Conservation (phyloP, 83 land plant species). For the Thuja plicata region DNA sequence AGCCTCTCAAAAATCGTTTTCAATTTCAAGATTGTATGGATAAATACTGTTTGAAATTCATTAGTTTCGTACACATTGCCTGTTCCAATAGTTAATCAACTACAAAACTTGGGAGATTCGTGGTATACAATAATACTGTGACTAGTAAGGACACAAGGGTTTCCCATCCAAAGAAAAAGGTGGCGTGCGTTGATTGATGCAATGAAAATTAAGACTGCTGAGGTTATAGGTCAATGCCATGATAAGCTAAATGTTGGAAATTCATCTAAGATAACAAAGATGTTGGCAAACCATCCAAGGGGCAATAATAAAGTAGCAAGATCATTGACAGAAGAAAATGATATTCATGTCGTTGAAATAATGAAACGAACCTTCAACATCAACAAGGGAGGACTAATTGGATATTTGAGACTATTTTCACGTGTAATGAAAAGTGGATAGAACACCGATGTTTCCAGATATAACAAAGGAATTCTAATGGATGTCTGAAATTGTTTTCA, state of each 20-base stretch:
- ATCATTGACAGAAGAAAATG: neutral
- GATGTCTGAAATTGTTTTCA: neutral
- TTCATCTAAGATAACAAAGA: neutral
- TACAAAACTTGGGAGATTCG: neutral
- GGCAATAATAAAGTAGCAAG: neutral
- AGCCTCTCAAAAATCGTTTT: neutral
- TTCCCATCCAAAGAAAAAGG: no score
- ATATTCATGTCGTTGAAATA: neutral
- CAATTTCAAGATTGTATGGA: neutral
- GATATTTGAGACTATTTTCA: neutral
- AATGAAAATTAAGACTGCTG: neutral
- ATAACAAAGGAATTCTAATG: neutral
- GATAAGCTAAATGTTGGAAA: neutral
- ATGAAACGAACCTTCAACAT: neutral
- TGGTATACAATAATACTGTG: neutral
- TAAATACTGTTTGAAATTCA: neutral
- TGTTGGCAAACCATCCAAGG: neutral
- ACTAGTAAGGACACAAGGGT: neutral
- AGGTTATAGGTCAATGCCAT: neutral
- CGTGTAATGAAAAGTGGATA: neutral
- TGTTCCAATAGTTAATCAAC: neutral
- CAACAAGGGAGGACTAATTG: neutral
- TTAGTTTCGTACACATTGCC: neutral
- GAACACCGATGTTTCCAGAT: neutral
- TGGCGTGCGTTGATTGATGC: neutral